phyloP scores from a whole-genome alignment of 1,284 basidiomycete genomes.

The Caloboletus firmus region DNA sequence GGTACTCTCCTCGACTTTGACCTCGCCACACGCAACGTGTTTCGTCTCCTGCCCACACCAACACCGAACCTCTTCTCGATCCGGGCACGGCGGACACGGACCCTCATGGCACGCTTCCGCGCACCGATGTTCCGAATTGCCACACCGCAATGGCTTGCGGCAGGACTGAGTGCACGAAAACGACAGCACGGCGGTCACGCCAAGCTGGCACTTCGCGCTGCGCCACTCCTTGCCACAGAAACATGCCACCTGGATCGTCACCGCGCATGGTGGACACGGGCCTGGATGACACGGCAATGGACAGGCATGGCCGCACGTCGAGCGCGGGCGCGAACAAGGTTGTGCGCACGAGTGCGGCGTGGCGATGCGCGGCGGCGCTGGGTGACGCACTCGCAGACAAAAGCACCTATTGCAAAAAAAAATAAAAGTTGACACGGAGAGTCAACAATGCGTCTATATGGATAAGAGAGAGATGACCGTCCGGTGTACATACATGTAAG shows the following conservation, averaged over 20 bases:
- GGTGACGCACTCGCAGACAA: conserved; percentile 74
- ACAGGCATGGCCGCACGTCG: conserved; percentile 69
- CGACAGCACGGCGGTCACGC: conserved; percentile 18
- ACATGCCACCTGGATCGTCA: conserved; percentile 55
- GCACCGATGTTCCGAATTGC: conserved; percentile 62
- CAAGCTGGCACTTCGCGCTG: conserved; percentile 63
- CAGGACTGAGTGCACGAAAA: conserved; percentile 64
- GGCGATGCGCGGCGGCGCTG: conserved; percentile 62
- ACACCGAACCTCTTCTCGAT: conserved; percentile 58
- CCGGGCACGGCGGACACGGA: conserved; percentile 62
- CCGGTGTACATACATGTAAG: conserved; percentile 54
- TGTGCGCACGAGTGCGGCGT: conserved; percentile 88
- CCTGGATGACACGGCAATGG: conserved; percentile 71
- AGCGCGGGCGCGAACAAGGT: conserved; percentile 70
- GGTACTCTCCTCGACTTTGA: conserved; percentile 32
- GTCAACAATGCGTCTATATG: conserved; percentile 10
- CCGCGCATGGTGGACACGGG: conserved; percentile 73
- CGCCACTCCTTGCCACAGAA: conserved; percentile 64
- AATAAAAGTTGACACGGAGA: accelerated
- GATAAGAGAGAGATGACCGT: not conserved
- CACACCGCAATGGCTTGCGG: conserved; percentile 57
- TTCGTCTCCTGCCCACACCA: conserved; percentile 76
- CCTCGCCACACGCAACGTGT: conserved; percentile 65
- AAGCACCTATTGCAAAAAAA: conserved; percentile 61
- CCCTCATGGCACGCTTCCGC: conserved; percentile 69